Conservation (phyloP, 805 yeast genomes). For the Pichia heedii region DNA sequence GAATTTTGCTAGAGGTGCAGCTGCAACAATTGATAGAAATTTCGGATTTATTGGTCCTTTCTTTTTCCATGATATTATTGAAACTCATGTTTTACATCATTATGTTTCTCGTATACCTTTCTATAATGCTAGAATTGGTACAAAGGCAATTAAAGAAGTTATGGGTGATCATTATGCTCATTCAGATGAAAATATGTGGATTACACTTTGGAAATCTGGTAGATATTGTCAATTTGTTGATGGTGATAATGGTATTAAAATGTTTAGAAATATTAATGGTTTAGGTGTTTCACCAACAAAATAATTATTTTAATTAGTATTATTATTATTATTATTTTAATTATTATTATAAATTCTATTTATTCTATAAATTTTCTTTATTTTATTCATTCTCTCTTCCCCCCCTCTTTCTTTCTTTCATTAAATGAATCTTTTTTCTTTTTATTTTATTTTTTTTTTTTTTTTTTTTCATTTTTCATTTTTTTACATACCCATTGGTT, state of each 20-base stretch:
- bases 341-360: background rate
- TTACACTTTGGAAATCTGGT: constrained; percentile 50
- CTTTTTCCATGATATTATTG: constrained; percentile 82
- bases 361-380: background rate
- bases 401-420: no score
- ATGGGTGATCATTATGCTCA: constrained; percentile 75
- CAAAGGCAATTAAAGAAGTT: constrained; percentile 69
- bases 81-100: constrained; percentile 85
- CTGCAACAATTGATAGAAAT: constrained; percentile 79
- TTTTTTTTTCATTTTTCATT: background rate
- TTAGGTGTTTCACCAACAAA: constrained; percentile 34
- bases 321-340: background rate
- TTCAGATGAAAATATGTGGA: constrained; percentile 67
- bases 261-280: constrained; percentile 68
- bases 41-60: constrained; percentile 72
- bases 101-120: constrained; percentile 78
- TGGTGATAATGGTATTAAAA: constrained; percentile 58
- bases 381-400: no score
- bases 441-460: background rate
- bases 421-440: no score
- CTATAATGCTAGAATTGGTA: constrained; percentile 75
- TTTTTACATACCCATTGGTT: constrained; percentile 17
- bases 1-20: constrained; percentile 87
- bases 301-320: background rate
- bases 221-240: constrained; percentile 68